Evolutionary conservation across 2,329 filamentous ascomycete genomes (phyloP).

Genomic region (Leptographium wingfieldii): DNA sequence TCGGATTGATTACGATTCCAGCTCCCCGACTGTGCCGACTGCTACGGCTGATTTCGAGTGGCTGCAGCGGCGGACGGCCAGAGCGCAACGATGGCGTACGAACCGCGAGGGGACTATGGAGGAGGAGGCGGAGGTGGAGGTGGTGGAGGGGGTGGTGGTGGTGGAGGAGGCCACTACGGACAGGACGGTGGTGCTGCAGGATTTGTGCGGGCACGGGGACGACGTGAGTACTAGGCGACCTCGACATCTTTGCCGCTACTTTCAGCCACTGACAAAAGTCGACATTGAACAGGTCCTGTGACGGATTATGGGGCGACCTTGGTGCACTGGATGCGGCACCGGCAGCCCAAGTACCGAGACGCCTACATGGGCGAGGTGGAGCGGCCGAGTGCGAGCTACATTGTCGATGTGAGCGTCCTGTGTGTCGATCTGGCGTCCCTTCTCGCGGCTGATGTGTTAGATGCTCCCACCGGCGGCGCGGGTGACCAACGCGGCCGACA

Average conservation of each 20-base stretch:
- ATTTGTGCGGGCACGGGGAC: slow-evolving; percentile 11
- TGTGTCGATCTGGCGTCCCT: too few relatives aligned
- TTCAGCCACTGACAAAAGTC: neutral
- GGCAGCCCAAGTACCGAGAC: slow-evolving; percentile 63
- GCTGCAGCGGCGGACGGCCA: slow-evolving; percentile 3
- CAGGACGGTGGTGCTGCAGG: slow-evolving; percentile 4
- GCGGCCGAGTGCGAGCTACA: slow-evolving; percentile 77
- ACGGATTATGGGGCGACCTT: slow-evolving; percentile 89
- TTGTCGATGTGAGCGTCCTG: slow-evolving; percentile 54
- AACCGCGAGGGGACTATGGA: slow-evolving; percentile 11
- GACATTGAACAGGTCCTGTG: slow-evolving; percentile 54
- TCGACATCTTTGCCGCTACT: neutral
- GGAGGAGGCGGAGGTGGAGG: slow-evolving; percentile 10
- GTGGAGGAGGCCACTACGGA: slow-evolving; percentile 3
- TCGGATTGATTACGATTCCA: neutral
- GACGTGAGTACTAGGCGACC: slow-evolving; percentile 9
- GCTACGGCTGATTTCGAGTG: neutral
- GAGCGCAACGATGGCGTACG: slow-evolving; percentile 14
- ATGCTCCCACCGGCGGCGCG: slow-evolving; percentile 78
- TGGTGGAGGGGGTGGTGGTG: slow-evolving; percentile 7
- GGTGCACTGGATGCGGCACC: slow-evolving; percentile 80
- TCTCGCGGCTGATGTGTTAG: slow-evolving; percentile 26
- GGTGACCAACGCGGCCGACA: slow-evolving; percentile 63
- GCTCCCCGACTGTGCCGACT: neutral
- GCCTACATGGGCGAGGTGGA: slow-evolving; percentile 63